A percentile compares a stretch with the other conserved stretches of the same genome.
phyloP scores from a whole-genome alignment of 108 stramenopile species.

The Cyclotella sp. region DNA sequence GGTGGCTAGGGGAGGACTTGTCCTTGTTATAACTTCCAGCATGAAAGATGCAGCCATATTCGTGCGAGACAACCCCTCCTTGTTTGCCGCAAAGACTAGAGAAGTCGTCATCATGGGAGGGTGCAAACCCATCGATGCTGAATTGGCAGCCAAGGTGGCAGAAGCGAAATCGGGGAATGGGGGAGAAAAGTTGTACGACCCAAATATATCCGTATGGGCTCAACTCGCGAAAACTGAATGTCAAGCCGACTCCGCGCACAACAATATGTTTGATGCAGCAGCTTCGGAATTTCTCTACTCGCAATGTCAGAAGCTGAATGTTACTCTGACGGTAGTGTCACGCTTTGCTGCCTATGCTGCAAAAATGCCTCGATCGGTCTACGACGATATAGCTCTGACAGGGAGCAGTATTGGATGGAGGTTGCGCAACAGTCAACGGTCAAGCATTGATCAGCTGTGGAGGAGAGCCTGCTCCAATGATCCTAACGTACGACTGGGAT shows the following conservation, averaged over 20 bases:
- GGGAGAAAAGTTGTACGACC: neutral
- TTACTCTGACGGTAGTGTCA: slow-evolving; percentile 48
- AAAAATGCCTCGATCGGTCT: slow-evolving; percentile 51
- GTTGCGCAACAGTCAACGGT: slow-evolving; percentile 49
- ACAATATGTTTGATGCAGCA: slow-evolving; percentile 52
- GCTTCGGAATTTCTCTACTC: slow-evolving; percentile 51
- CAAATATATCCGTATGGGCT: slow-evolving; percentile 17
- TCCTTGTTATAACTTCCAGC: slow-evolving; percentile 51
- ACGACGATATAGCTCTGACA: slow-evolving; percentile 55
- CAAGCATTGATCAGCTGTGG: slow-evolving; percentile 53
- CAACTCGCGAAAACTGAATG: slow-evolving; percentile 36
- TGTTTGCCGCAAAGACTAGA: slow-evolving; percentile 50
- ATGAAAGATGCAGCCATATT: slow-evolving; percentile 57
- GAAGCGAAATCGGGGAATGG: slow-evolving; percentile 6
- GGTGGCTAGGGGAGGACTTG: slow-evolving; percentile 38
- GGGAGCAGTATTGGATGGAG: slow-evolving; percentile 55
- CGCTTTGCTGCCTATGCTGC: slow-evolving; percentile 53
- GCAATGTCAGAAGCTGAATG: slow-evolving; percentile 49
- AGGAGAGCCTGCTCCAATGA: slow-evolving; percentile 45
- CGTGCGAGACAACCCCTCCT: slow-evolving; percentile 43
- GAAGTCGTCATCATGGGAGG: slow-evolving; percentile 59
- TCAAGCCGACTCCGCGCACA: slow-evolving; percentile 54
- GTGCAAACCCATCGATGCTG: slow-evolving; percentile 35
- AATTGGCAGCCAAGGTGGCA: neutral
- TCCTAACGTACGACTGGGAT: slow-evolving; percentile 32